phyloP scores from a whole-genome alignment of 2,329 filamentous ascomycete genomes.

The Tolypocladium endophyticum region DNA sequence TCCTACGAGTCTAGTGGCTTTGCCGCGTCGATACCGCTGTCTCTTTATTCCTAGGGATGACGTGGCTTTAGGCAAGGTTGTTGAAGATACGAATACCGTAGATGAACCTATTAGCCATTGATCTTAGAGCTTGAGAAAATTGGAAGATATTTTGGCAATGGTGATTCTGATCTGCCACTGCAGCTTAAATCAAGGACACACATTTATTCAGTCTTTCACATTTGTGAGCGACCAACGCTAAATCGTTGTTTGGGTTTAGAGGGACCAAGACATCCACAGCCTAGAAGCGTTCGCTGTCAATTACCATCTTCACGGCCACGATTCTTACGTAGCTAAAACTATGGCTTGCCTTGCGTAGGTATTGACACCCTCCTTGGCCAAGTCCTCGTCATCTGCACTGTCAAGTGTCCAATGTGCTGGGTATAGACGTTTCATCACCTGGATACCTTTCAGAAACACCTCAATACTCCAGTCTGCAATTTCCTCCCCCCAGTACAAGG shows the following conservation, averaged over 20 bases:
- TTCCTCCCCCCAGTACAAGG: conserved; percentile 6
- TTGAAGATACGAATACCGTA: neutral
- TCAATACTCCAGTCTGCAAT: neutral
- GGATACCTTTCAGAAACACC: neutral
- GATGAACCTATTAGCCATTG: neutral
- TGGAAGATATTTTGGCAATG: neutral
- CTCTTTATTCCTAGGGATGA: conserved; percentile 40
- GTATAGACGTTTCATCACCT: neutral
- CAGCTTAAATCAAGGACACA: neutral
- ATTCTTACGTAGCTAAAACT: conserved; percentile 1
- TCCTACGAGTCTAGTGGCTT: conserved; percentile 50
- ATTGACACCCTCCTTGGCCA: conserved; percentile 10
- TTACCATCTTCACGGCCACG: neutral
- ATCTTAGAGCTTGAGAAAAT: neutral
- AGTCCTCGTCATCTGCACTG: conserved; percentile 10
- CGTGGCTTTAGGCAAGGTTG: neutral
- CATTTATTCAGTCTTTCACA: neutral
- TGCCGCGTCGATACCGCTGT: conserved; percentile 43
- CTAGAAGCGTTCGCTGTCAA: neutral
- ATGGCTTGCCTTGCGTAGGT: conserved; percentile 9
- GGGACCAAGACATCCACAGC: neutral
- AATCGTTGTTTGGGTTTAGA: neutral
- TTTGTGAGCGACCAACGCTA: neutral
- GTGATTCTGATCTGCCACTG: neutral
- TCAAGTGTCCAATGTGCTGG: conserved; percentile 7